These are phyloP conservation scores for Diaporthe amygdali DNA, from an alignment of 2,329 filamentous ascomycete species.

Conservation along the genomic window DNA sequence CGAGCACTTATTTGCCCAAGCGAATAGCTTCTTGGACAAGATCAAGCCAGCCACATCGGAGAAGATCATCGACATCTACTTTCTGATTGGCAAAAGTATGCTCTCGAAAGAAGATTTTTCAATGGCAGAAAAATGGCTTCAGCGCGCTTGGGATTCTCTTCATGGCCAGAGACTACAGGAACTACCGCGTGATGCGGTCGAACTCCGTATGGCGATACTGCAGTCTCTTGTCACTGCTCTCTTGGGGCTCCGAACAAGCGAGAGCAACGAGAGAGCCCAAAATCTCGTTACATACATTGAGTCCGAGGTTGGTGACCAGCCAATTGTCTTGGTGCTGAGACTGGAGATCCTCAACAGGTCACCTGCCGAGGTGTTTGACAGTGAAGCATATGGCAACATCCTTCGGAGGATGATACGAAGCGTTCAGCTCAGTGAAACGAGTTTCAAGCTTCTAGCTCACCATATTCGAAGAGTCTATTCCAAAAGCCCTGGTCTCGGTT, in stretches of 20 bases:
- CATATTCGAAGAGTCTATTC: conserved; percentile 70
- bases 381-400: conserved; percentile 53
- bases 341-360: conserved; percentile 67
- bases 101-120: conserved; percentile 56
- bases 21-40: conserved; percentile 43
- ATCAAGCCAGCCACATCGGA: conserved; percentile 61
- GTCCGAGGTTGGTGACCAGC: conserved; percentile 65
- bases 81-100: conserved; percentile 72
- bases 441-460: conserved; percentile 70
- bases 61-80: conserved; percentile 69
- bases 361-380: conserved; percentile 53
- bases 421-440: conserved; percentile 64
- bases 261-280: conserved; percentile 56
- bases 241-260: conserved; percentile 50
- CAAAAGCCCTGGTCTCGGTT: conserved; percentile 54
- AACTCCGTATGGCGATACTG: conserved; percentile 70
- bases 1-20: conserved; percentile 76
- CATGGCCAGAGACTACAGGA: conserved; percentile 58
- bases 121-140: conserved; percentile 74
- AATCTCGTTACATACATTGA: conserved; percentile 67
- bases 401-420: conserved; percentile 66
- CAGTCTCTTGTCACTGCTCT: conserved; percentile 66
- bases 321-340: conserved; percentile 70
- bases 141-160: conserved; percentile 67
- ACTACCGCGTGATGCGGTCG: conserved; percentile 63